Evolutionary conservation across 495 filamentous ascomycete species (phyloP), one percentile per base, ranked within the genome.

Genomic region (Bacidia rubella): DNA sequence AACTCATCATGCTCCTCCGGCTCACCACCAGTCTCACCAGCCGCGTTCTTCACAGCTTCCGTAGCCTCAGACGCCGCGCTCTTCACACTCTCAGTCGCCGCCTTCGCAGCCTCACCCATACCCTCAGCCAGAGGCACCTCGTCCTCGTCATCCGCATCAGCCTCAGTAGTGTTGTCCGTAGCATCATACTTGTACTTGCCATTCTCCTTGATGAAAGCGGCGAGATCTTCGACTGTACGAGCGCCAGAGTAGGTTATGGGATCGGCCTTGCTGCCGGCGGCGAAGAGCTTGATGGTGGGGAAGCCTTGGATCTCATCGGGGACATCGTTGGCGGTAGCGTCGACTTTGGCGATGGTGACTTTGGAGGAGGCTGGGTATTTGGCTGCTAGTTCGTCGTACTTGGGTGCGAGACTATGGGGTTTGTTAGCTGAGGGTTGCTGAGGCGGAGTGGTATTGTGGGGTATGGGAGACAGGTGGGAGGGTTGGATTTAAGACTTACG

Each of bases 271-370:
- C 77, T 72, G 55, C 89, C 90, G 52, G 93, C 92, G 53, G 87
- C 81, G 82, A 80, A 99, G 35, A 99, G 78, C 79, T 96, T 99
- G 79, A 99, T 97, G 65, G 92, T 99, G 25, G 92, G 92, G 86
- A 99, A 99, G 50, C 92, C 92, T 65, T 85, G 80, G 66, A 99
- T 92, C 66, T 95, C 84, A 68, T 96, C 90, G 11, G 93, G 92
- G 23, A 97, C 86, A 65, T 98, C 92, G 73, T 98, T 98, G 73
- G 75, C 72, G 32, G 93, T 99, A 45, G 92, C 92, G 66, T 99
- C 92, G 62, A 99, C 86, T 80, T 99, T 99, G 66, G 93, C 92
- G 61, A 99, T 81, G 55, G 84, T 84, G 35, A 97, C 83, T 77
- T 95, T 85, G 63, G 82, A 74, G 66, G 79, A 76, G 57, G 82